phyloP scores from a whole-genome alignment of 192 early-diverging fungal genomes.

The Dissophora globulifera region DNA sequence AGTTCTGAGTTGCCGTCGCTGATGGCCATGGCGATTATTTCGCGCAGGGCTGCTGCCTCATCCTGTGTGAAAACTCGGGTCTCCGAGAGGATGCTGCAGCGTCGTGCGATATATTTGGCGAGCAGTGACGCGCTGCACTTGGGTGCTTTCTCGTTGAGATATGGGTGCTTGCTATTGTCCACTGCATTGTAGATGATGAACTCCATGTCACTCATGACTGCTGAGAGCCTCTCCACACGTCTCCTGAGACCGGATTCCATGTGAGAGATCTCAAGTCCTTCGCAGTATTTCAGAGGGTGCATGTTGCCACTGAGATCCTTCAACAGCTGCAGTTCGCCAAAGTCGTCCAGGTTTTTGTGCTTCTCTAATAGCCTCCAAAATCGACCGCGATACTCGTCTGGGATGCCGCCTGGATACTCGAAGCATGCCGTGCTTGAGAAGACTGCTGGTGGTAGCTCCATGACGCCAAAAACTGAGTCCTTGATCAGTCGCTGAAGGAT shows the following conservation, averaged over 20 bases:
- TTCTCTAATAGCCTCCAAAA: background rate
- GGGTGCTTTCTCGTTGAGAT: background rate
- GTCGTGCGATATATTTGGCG: background rate
- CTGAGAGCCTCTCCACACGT: background rate
- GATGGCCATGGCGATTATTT: background rate
- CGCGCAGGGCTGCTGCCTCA: slow-evolving; percentile 3
- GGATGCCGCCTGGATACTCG: slow-evolving; percentile 3
- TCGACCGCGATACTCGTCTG: background rate
- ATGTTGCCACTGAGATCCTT: slow-evolving; percentile 1
- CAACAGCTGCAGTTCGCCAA: slow-evolving; percentile 4
- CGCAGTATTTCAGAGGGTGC: background rate
- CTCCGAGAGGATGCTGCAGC: too few species aligned
- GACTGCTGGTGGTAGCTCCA: background rate
- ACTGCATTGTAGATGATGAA: slow-evolving; percentile 2
- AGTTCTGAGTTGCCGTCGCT: background rate
- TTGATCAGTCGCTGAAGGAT: too few species aligned
- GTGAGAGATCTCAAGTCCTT: background rate
- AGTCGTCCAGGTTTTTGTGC: background rate
- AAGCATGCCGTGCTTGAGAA: background rate
- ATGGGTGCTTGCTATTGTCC: background rate
- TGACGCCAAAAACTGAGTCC: background rate
- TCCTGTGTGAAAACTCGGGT: too few species aligned
- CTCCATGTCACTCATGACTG: background rate
- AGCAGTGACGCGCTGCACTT: background rate
- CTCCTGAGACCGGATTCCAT: background rate